phyloP scores from a whole-genome alignment of 164 flowering plant species.

The Aristolochia fimbriata region DNA sequence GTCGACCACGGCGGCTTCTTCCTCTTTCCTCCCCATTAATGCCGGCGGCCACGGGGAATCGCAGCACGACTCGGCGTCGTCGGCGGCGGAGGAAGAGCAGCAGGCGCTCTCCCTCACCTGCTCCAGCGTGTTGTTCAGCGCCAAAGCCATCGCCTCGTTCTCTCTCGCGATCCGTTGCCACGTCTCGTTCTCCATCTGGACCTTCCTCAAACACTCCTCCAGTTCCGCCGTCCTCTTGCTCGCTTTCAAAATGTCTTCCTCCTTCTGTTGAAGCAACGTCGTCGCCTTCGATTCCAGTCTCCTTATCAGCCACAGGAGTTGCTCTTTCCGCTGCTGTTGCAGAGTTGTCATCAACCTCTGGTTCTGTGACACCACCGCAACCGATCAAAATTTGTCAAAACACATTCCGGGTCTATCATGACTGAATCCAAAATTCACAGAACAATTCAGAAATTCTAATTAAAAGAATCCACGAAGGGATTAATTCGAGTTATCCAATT shows the following conservation, averaged over 20 bases:
- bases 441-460: too few species aligned
- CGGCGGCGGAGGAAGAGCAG: slow-evolving; percentile 18
- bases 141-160: slow-evolving; percentile 39
- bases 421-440: too few species aligned
- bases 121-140: slow-evolving; percentile 34
- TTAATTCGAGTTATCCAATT: background rate
- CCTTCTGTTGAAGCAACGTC: slow-evolving; percentile 25
- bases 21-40: background rate
- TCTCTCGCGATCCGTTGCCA: slow-evolving; percentile 65
- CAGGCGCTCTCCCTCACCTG: slow-evolving; percentile 27
- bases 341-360: slow-evolving; percentile 33
- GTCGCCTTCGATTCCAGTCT: slow-evolving; percentile 20
- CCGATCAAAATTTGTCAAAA: too few species aligned
- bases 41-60: slow-evolving; percentile 7
- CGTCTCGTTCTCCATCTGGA: slow-evolving; percentile 28
- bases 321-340: slow-evolving; percentile 33
- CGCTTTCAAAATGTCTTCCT: slow-evolving; percentile 26
- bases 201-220: slow-evolving; percentile 17
- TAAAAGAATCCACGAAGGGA: background rate
- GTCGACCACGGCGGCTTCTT: background rate
- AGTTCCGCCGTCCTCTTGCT: slow-evolving; percentile 26
- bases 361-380: slow-evolving; percentile 28
- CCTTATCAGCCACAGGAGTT: slow-evolving; percentile 11
- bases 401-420: too few species aligned
- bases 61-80: slow-evolving; percentile 62